Conservation (phyloP, 495 filamentous ascomycete genomes). For the Tuber umbilicatum region DNA sequence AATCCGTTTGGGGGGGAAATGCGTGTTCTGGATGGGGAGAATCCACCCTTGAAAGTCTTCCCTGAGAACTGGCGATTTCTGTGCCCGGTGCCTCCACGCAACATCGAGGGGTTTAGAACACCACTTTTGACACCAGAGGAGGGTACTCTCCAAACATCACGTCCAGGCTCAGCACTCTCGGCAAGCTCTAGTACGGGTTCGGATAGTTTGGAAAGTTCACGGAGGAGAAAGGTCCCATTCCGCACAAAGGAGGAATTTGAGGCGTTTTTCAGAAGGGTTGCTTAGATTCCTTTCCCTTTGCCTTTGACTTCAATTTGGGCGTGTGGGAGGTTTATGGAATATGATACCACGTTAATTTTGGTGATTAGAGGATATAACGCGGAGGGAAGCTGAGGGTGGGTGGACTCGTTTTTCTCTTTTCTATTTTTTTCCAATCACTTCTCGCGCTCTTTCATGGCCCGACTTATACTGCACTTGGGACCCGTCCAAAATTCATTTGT, state of each 20-base stretch:
- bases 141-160: neutral
- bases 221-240: constrained; percentile 11
- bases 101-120: neutral
- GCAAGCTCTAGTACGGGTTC: neutral
- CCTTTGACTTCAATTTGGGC: neutral
- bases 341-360: neutral
- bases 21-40: constrained; percentile 15
- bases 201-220: neutral
- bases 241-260: constrained; percentile 34
- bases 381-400: neutral
- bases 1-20: constrained; percentile 29
- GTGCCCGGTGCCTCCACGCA: constrained; percentile 10
- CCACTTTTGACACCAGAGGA: neutral
- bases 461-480: neutral
- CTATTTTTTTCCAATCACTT: neutral
- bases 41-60: constrained; percentile 22
- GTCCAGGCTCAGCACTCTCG: neutral
- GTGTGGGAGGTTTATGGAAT: neutral
- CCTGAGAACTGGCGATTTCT: constrained; percentile 32
- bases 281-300: constrained; percentile 11
- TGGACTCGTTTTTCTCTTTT: neutral
- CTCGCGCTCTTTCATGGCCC: neutral
- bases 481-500: neutral
- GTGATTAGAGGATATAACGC: neutral
- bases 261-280: constrained; percentile 34